These are phyloP conservation scores for Atkinsonella hypoxylon DNA, from an alignment of 2,329 filamentous ascomycete species.

Conservation along the genomic window DNA sequence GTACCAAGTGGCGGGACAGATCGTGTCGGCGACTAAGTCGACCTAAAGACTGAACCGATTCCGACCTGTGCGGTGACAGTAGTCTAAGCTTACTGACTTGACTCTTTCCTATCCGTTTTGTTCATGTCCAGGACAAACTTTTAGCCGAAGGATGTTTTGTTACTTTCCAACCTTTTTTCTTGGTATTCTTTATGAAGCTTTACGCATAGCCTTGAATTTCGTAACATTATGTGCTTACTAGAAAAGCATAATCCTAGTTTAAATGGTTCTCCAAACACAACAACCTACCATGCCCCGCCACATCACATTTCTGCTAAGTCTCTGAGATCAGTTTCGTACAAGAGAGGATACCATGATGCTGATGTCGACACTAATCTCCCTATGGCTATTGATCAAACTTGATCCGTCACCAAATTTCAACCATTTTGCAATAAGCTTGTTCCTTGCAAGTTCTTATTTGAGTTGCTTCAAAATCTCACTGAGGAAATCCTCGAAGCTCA, in stretches of 20 bases:
- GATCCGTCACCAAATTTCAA: not conserved
- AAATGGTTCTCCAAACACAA: not conserved
- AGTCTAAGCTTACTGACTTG: not conserved
- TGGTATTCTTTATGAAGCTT: too few species aligned
- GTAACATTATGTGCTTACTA: too few species aligned
- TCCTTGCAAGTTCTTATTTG: constrained; percentile 26
- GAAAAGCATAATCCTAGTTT: not conserved
- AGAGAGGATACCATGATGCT: not conserved
- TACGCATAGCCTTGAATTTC: too few species aligned
- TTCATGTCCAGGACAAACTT: too few species aligned
- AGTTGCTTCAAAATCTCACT: constrained; percentile 54
- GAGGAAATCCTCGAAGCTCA: constrained; percentile 73
- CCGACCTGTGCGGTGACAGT: not conserved
- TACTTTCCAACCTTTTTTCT: not conserved
- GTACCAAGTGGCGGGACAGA: not conserved
- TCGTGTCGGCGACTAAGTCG: not conserved
- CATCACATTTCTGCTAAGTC: not conserved
- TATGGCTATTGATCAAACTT: not conserved
- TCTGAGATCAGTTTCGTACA: not conserved
- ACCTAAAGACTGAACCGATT: not conserved
- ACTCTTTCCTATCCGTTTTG: not conserved
- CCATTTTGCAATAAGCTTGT: not conserved
- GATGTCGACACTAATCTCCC: not conserved
- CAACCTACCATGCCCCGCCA: not conserved
- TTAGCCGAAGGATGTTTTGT: not conserved